A percentile compares a stretch with the other conserved stretches of the same genome.
Evolutionary conservation across 225 moss, liverwort and hornwort species (phyloP).

Genomic region (Bryum argenteum): DNA sequence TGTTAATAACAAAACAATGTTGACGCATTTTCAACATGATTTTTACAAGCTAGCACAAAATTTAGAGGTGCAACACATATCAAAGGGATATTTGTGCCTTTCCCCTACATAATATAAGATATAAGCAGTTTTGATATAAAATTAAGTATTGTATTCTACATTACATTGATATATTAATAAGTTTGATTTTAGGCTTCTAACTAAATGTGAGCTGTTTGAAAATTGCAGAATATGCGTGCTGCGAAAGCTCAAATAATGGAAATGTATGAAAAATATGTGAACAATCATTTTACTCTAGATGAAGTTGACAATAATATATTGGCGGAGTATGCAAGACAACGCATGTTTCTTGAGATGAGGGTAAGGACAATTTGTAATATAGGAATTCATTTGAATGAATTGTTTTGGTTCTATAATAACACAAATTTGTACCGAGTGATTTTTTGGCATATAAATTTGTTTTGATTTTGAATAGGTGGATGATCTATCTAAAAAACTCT

Average conservation of each 20-base stretch:
- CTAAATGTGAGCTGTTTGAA: background rate
- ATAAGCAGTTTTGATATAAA: background rate
- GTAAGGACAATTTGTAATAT: slow-evolving; percentile 18
- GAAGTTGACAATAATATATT: slow-evolving; percentile 69
- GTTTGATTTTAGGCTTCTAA: background rate
- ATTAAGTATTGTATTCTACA: no score
- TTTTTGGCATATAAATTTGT: no score
- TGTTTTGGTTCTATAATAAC: no score
- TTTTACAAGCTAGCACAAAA: slow-evolving; percentile 68
- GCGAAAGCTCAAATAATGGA: slow-evolving; percentile 45
- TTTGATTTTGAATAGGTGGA: slow-evolving; percentile 47
- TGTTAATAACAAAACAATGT: slow-evolving; percentile 31
- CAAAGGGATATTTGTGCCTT: background rate
- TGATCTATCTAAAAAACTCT: slow-evolving; percentile 62
- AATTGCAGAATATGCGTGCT: slow-evolving; percentile 48
- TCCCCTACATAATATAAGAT: background rate
- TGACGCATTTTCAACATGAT: slow-evolving; percentile 77
- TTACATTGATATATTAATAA: no score
- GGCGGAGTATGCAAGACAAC: slow-evolving; percentile 64
- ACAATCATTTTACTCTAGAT: slow-evolving; percentile 53
- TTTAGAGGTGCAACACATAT: slow-evolving; percentile 38
- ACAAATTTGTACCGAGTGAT: no score
- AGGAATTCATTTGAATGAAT: background rate
- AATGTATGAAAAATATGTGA: slow-evolving; percentile 74
- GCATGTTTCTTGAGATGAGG: slow-evolving; percentile 77